A percentile compares a stretch with the other conserved stretches of the same genome.
These are phyloP conservation scores for Penicillium concentricum DNA, from an alignment of 2,329 filamentous ascomycete genomes.

Conservation along the genomic window DNA sequence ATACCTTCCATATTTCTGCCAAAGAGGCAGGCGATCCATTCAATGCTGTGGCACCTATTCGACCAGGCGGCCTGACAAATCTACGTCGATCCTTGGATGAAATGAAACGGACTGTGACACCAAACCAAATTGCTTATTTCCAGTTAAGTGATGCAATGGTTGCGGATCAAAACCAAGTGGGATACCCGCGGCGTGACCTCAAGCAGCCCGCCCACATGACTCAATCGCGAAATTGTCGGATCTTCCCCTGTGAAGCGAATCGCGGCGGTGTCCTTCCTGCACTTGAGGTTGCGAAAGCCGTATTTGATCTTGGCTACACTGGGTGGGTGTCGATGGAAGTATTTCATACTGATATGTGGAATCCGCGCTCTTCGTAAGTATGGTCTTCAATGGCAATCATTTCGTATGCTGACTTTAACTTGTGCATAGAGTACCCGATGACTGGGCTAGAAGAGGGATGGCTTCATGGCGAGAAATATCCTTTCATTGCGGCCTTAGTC, in stretches of 20 bases:
- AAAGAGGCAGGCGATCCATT: no score
- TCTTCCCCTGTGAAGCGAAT: not conserved
- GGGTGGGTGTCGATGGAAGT: not conserved
- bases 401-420: accelerated
- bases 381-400: not conserved
- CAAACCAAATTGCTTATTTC: not conserved
- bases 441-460: not conserved
- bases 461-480: not conserved
- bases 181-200: not conserved
- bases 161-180: not conserved
- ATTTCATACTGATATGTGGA: not conserved
- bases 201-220: not conserved
- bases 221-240: not conserved
- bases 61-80: not conserved
- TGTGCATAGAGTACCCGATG: no score
- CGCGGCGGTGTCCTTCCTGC: not conserved
- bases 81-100: not conserved
- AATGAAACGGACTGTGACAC: not conserved
- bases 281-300: not conserved
- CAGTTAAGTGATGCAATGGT: not conserved
- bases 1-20: no score
- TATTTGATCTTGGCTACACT: not conserved
- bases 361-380: not conserved
- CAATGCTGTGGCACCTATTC: no score
- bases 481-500: not conserved